A percentile compares a stretch with the other conserved stretches of the same genome.
These are phyloP conservation scores for Aspergillus proliferans DNA, from an alignment of 2,329 filamentous ascomycete genomes.

Conservation along the genomic window DNA sequence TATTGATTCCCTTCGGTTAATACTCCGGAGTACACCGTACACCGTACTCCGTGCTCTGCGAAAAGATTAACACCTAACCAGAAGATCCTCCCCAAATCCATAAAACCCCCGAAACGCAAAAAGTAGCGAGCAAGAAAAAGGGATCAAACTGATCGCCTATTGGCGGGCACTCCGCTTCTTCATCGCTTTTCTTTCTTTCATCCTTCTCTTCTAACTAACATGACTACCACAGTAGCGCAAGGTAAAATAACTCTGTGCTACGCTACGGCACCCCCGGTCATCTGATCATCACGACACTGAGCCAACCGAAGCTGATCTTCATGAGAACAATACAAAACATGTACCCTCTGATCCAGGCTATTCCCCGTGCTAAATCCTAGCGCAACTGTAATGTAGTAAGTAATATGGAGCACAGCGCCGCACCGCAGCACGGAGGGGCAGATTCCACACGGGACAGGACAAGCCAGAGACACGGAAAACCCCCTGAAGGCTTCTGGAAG, in stretches of 20 bases:
- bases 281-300: too few relatives aligned
- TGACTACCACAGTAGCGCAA: too few relatives aligned
- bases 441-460: background rate
- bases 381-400: background rate
- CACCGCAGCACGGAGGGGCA: background rate
- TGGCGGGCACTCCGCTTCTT: too few relatives aligned
- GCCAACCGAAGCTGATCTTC: background rate
- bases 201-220: too few relatives aligned
- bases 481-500: conserved; percentile 15
- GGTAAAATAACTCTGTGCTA: background rate
- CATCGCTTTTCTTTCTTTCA: too few relatives aligned
- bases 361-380: background rate
- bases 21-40: background rate
- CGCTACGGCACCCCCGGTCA: background rate
- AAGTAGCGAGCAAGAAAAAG: too few relatives aligned
- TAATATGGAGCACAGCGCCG: background rate
- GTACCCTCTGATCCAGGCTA: background rate
- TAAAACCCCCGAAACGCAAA: too few relatives aligned
- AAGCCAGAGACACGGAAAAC: too few relatives aligned
- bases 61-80: too few relatives aligned
- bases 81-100: too few relatives aligned
- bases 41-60: background rate
- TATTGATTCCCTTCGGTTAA: too few relatives aligned
- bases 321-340: background rate
- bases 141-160: too few relatives aligned